Conservation (phyloP, 2,329 filamentous ascomycete genomes). For the Fusarium dimerum region DNA sequence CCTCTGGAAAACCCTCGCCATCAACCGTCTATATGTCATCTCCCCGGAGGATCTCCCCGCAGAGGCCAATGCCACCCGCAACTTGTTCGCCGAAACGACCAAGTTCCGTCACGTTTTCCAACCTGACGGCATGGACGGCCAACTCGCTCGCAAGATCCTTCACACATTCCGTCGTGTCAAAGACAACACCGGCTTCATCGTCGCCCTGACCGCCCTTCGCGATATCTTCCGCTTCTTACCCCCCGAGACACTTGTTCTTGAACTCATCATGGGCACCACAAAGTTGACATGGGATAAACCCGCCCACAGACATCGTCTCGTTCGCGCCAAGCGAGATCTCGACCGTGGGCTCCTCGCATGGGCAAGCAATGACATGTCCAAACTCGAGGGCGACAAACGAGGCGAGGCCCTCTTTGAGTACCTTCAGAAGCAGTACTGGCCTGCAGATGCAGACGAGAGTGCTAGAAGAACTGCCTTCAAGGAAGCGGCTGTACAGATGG, state of each 20-base stretch:
- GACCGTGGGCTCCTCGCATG: conserved; percentile 39
- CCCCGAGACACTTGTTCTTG: conserved; percentile 47
- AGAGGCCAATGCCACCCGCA: conserved; percentile 40
- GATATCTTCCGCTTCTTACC: conserved; percentile 46
- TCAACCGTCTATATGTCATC: conserved; percentile 49
- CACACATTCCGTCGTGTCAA: conserved; percentile 51
- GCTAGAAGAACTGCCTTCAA: conserved; percentile 30
- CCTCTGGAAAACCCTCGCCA: conserved; percentile 61
- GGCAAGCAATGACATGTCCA: conserved; percentile 33
- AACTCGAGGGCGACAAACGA: conserved; percentile 38
- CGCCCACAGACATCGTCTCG: conserved; percentile 41
- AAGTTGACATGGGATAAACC: conserved; percentile 46
- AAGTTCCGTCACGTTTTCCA: conserved; percentile 49
- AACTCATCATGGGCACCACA: conserved; percentile 47
- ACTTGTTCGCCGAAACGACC: conserved; percentile 51
- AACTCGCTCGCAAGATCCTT: conserved; percentile 51
- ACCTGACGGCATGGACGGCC: conserved; percentile 44
- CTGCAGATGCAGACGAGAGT: conserved; percentile 24
- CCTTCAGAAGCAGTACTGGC: conserved; percentile 42
- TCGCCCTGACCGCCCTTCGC: conserved; percentile 46
- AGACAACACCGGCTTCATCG: conserved; percentile 47
- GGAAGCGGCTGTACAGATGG: conserved; percentile 44
- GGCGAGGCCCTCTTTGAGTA: conserved; percentile 45
- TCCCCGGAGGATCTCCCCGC: conserved; percentile 28
- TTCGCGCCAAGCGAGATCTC: conserved; percentile 44